Evolutionary conservation across 805 yeast genomes (phyloP).

Genomic region (Ogataea paraovalis): DNA sequence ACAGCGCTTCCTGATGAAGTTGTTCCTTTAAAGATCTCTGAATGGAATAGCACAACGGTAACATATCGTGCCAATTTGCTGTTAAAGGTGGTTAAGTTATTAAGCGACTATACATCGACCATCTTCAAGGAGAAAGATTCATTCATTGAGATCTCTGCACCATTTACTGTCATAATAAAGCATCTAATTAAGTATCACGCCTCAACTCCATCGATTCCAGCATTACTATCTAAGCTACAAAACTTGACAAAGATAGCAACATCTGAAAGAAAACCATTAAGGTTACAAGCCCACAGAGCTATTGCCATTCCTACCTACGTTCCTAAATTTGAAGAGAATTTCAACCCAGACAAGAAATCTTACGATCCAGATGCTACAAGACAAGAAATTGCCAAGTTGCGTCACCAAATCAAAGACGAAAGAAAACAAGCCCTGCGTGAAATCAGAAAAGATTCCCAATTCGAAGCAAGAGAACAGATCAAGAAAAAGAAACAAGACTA

Average conservation of each 20-base stretch:
- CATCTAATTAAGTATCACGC: slow-evolving; percentile 36
- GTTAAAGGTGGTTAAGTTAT: slow-evolving; percentile 29
- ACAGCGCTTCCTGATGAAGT: slow-evolving; percentile 10
- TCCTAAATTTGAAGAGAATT: slow-evolving; percentile 93
- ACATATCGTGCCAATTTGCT: slow-evolving; percentile 29
- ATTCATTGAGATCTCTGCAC: slow-evolving; percentile 52
- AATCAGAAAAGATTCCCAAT: slow-evolving; percentile 81
- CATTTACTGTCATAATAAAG: slow-evolving; percentile 42
- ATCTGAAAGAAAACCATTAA: slow-evolving; percentile 62
- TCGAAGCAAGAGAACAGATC: slow-evolving; percentile 82
- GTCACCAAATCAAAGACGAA: slow-evolving; percentile 85
- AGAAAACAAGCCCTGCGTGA: slow-evolving; percentile 85
- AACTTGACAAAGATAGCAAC: slow-evolving; percentile 46
- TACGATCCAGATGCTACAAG: slow-evolving; percentile 79
- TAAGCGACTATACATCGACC: slow-evolving; percentile 29
- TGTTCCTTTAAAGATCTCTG: slow-evolving; percentile 9
- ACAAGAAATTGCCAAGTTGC: slow-evolving; percentile 79
- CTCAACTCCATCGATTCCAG: slow-evolving; percentile 30
- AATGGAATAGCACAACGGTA: slow-evolving; percentile 11
- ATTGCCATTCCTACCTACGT: slow-evolving; percentile 78
- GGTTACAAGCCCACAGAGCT: slow-evolving; percentile 79
- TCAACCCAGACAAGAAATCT: slow-evolving; percentile 91
- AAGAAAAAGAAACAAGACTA: slow-evolving; percentile 71
- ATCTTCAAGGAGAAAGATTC: slow-evolving; percentile 64
- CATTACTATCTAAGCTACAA: slow-evolving; percentile 40